A percentile compares a stretch with the other conserved stretches of the same genome.
Conservation (phyloP, 495 filamentous ascomycete species). For the Lasiosphaeriaceae sp. region DNA sequence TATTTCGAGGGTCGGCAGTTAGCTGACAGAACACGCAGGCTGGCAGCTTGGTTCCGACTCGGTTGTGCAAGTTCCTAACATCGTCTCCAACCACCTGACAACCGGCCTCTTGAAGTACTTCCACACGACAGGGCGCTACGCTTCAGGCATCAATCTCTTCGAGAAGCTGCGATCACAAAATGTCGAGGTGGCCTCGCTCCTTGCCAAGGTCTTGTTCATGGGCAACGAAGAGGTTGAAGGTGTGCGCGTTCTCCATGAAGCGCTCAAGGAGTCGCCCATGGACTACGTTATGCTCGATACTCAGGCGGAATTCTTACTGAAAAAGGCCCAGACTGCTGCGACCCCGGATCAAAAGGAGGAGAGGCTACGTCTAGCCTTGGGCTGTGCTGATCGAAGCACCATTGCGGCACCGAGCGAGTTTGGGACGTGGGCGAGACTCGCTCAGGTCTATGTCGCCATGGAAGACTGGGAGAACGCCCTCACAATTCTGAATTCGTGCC, state of each 20-base stretch:
- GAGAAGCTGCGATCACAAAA: slow-evolving; percentile 90
- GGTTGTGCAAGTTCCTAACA: slow-evolving; percentile 94
- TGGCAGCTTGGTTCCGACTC: slow-evolving; percentile 96
- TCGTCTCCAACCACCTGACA: slow-evolving; percentile 93
- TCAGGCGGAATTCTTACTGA: slow-evolving; percentile 87
- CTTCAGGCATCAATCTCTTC: slow-evolving; percentile 96
- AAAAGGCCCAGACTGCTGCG: slow-evolving; percentile 61
- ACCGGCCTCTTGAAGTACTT: slow-evolving; percentile 94
- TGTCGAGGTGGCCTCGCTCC: slow-evolving; percentile 87
- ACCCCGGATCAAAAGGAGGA: slow-evolving; percentile 49
- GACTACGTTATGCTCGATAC: slow-evolving; percentile 92
- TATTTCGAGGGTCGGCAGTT: too few species aligned
- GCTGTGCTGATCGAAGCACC: slow-evolving; percentile 89
- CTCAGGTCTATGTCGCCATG: slow-evolving; percentile 84
- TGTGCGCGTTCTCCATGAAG: slow-evolving; percentile 80
- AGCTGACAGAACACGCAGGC: slow-evolving; percentile 46
- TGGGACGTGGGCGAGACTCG: slow-evolving; percentile 90
- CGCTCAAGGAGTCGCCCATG: slow-evolving; percentile 87
- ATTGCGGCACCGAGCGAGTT: slow-evolving; percentile 95
- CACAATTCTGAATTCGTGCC: slow-evolving; percentile 95
- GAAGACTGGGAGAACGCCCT: slow-evolving; percentile 94
- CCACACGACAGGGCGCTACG: slow-evolving; percentile 87
- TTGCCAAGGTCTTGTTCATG: slow-evolving; percentile 84
- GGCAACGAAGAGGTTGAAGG: slow-evolving; percentile 96
- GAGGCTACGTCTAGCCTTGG: slow-evolving; percentile 73